These are phyloP conservation scores for Rosa persica DNA, from an alignment of 306 rosid genomes.

Conservation along the genomic window DNA sequence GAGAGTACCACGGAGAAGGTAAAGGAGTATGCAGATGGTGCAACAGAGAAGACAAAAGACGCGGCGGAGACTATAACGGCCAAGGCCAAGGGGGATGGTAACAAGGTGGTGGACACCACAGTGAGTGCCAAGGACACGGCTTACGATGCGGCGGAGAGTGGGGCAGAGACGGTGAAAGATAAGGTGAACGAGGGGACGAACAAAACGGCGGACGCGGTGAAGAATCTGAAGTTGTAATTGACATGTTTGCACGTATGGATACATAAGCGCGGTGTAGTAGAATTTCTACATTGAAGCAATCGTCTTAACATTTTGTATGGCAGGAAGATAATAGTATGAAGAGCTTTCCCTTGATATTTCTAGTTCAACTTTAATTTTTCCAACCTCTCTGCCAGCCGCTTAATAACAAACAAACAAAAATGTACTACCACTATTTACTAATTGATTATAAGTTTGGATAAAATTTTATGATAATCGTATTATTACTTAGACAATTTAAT, in stretches of 20 bases:
- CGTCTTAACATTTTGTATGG: conserved; percentile 1
- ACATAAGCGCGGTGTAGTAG: background rate
- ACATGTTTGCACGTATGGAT: background rate
- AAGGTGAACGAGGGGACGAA: conserved; percentile 27
- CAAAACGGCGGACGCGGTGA: conserved; percentile 18
- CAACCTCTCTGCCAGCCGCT: background rate
- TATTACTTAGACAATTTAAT: too few relatives aligned
- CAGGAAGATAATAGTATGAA: background rate
- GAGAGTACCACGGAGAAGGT: conserved; percentile 43
- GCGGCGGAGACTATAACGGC: conserved; percentile 18
- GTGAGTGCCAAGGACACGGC: conserved; percentile 30
- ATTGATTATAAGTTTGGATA: too few relatives aligned
- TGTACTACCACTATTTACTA: too few relatives aligned
- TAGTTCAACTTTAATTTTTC: background rate
- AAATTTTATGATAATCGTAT: too few relatives aligned
- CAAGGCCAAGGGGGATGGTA: conserved; percentile 23
- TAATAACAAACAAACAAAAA: background rate
- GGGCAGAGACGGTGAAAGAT: conserved; percentile 30
- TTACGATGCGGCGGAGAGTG: background rate
- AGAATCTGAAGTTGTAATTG: background rate
- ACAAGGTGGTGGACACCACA: conserved; percentile 21
- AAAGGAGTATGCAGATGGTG: conserved; percentile 26
- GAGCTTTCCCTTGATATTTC: background rate
- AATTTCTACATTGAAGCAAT: background rate
- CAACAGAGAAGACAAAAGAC: conserved; percentile 19